phyloP scores from a whole-genome alignment of 169 alveolate species.

The Plasmodium ovale region DNA sequence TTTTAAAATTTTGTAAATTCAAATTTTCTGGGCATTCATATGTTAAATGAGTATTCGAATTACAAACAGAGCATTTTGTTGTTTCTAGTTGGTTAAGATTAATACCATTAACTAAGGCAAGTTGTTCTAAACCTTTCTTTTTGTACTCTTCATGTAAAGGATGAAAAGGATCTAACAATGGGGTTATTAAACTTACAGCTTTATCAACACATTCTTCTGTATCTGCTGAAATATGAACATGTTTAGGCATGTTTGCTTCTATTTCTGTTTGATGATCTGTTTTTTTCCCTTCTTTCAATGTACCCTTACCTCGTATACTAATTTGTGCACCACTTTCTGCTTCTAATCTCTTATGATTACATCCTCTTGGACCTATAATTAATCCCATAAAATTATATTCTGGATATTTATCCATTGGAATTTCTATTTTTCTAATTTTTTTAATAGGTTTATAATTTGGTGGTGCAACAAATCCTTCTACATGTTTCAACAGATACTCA shows the following conservation, averaged over 20 bases:
- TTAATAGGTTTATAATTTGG: conserved; percentile 92
- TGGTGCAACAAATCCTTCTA: conserved; percentile 92
- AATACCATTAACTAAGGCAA: conserved; percentile 90
- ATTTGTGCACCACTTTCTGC: conserved; percentile 93
- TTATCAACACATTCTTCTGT: conserved; percentile 86
- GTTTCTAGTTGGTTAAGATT: conserved; percentile 82
- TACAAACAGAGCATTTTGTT: conserved; percentile 87
- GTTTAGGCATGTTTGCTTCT: conserved; percentile 92
- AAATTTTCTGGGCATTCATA: conserved; percentile 88
- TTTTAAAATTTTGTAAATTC: conserved; percentile 73
- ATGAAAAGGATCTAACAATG: conserved; percentile 90
- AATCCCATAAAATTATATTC: conserved; percentile 95
- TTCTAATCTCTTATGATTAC: conserved; percentile 93
- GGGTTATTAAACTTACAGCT: conserved; percentile 90
- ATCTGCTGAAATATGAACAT: conserved; percentile 89
- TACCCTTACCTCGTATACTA: conserved; percentile 92
- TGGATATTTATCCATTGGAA: conserved; percentile 93
- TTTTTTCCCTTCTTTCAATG: conserved; percentile 92
- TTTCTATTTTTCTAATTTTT: conserved; percentile 87
- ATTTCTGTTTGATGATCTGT: conserved; percentile 91
- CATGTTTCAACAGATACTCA: conserved; percentile 88
- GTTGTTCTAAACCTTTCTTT: conserved; percentile 89
- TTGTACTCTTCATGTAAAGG: conserved; percentile 91
- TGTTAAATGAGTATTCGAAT: conserved; percentile 88
- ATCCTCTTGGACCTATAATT: conserved; percentile 96